Evolutionary conservation across 1,284 basidiomycete genomes (phyloP).

Genomic region (Pseudozyma sp.): DNA sequence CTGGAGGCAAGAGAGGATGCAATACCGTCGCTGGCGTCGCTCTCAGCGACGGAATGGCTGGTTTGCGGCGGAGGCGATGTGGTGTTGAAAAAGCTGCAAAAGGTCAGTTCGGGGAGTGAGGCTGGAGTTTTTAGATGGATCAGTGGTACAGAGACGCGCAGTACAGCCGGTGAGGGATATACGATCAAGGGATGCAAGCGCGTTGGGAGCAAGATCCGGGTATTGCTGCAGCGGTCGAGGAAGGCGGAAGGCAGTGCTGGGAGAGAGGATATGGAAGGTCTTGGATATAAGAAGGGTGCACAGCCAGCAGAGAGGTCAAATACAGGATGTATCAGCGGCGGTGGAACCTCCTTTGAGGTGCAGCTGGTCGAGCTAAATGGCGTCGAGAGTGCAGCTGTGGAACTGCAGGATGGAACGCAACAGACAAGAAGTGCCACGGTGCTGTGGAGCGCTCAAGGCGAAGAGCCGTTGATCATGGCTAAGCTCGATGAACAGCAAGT

Average conservation of each 20-base stretch:
- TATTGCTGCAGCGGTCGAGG: constrained; percentile 23
- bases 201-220: constrained; percentile 4
- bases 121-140: constrained; percentile 14
- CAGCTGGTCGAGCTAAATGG: constrained; percentile 21
- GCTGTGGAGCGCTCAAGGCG: constrained; percentile 32
- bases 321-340: neutral
- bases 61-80: constrained; percentile 7
- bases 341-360: constrained; percentile 36
- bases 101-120: constrained; percentile 4
- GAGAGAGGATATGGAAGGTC: constrained; percentile 22
- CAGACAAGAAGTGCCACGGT: neutral
- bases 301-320: constrained; percentile 1
- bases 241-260: neutral
- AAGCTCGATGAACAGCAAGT: constrained; percentile 23
- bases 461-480: constrained; percentile 39
- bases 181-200: constrained; percentile 25
- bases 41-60: constrained; percentile 33
- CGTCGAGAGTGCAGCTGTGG: neutral
- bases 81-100: constrained; percentile 14
- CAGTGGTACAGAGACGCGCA: neutral
- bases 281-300: constrained; percentile 13
- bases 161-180: constrained; percentile 4
- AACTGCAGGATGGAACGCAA: neutral
- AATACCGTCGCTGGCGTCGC: constrained; percentile 28
- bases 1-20: constrained; percentile 1